Evolutionary conservation across 345 rosid genomes (phyloP).

Genomic region (Xanthoceras sorbifolium): DNA sequence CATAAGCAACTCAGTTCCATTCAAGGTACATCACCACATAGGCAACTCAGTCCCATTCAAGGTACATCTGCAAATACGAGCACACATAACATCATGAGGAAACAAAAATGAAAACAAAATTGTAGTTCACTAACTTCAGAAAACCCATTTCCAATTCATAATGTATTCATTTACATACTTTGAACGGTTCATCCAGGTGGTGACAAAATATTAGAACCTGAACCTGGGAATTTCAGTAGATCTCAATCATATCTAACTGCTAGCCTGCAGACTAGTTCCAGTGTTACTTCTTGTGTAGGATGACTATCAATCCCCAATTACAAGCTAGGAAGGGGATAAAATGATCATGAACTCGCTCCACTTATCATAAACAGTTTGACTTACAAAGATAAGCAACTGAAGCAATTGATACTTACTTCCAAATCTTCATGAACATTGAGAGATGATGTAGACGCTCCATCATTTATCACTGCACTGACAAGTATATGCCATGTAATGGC

Average conservation of each 20-base stretch:
- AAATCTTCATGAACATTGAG: constrained; percentile 3
- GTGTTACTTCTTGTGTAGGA: neutral
- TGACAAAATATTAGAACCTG: neutral
- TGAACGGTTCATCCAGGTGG: neutral
- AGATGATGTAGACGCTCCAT: constrained; percentile 14
- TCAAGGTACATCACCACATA: constrained; percentile 1
- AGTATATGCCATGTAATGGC: constrained; percentile 80
- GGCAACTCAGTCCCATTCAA: neutral
- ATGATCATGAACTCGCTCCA: neutral
- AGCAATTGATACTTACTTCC: neutral
- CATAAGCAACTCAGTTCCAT: neutral
- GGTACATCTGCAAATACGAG: neutral
- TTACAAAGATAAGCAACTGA: neutral
- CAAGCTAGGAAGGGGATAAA: neutral
- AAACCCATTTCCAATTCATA: neutral
- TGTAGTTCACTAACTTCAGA: neutral
- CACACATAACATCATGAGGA: neutral
- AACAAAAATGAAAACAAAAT: neutral
- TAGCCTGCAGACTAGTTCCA: constrained; percentile 5
- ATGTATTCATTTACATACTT: neutral
- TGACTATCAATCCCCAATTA: neutral
- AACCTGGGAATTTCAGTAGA: neutral
- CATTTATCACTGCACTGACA: constrained; percentile 61
- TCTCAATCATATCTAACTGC: constrained; percentile 10
- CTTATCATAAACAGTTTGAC: constrained; percentile 3